These are phyloP conservation scores for Lactuca sativa DNA, from an alignment of 129 eudicot species.

Conservation along the genomic window DNA sequence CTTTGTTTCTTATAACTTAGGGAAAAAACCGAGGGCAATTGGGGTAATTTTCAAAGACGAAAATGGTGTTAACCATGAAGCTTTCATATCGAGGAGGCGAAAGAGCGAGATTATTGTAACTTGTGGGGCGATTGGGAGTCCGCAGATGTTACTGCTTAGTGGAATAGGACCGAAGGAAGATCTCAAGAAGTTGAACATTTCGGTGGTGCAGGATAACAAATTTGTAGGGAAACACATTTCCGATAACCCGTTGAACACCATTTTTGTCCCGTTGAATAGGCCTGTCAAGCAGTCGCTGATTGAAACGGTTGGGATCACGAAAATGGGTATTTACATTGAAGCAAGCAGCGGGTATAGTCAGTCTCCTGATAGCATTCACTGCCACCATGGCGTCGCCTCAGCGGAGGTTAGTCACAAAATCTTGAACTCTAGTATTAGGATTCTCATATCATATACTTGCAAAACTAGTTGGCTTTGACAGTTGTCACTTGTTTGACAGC, in stretches of 20 bases:
- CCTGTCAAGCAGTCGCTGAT: constrained; percentile 63
- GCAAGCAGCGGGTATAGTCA: constrained; percentile 88
- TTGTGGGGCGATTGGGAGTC: constrained; percentile 91
- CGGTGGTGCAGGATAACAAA: constrained; percentile 62
- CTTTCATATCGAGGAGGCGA: constrained; percentile 45
- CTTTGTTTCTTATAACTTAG: constrained; percentile 20
- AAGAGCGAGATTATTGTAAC: constrained; percentile 72
- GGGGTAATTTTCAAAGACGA: constrained; percentile 92
- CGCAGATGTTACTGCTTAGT: constrained; percentile 82
- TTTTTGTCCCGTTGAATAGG: constrained; percentile 61
- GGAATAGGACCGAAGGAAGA: constrained; percentile 86
- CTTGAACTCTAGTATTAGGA: not conserved
- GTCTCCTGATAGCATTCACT: constrained; percentile 54
- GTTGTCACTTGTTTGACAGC: too few species aligned
- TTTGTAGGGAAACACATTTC: constrained; percentile 85
- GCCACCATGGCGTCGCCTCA: constrained; percentile 63
- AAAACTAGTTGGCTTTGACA: too few species aligned
- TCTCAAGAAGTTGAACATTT: constrained; percentile 64
- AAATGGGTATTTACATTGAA: constrained; percentile 74
- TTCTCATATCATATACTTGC: not conserved
- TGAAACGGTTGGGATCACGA: constrained; percentile 80
- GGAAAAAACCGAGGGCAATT: constrained; percentile 65
- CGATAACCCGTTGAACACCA: constrained; percentile 80
- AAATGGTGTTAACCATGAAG: constrained; percentile 59
- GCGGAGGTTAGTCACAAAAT: constrained; percentile 60